Base-by-base conservation (phyloP, 2,329 filamentous ascomycete species). In the Diaporthe sp. region DNA sequence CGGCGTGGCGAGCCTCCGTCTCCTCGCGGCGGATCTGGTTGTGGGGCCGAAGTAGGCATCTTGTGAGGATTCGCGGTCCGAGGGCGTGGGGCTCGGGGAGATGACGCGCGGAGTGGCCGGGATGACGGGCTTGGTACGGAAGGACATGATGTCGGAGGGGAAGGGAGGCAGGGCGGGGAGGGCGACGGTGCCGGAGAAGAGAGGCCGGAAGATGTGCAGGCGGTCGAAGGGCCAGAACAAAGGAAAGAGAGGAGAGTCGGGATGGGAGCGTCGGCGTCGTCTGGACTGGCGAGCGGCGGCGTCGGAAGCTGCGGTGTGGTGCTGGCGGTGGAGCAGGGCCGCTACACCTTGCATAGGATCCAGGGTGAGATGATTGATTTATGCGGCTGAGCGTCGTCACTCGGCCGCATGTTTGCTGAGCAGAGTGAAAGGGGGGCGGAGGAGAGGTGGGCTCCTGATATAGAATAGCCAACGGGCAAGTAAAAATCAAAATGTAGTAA, bases 41-140 rank as follows among this genome's bases (percentile, higher is more conserved):
- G 92, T 88, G 8, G 95, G 95, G 13, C 92, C 94, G 78, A 91
- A 92, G 84, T 97, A 90, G 51, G 89, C 89, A 82, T 93, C 89
- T 78, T 88, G 84, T 78, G 77, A 81, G 57, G 88, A 86, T 77
- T 87, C 88, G 44, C 83, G 83, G 75, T 93, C 91, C 31, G 91
- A 92, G 1, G 92, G 92, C 2, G 94, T 93, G 55, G 96, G 95
- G 73, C 95, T 97, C 55, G 96, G 95, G 17, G 95, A 97, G 80
- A 97, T 97, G 79, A 98, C 94, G 81, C 95, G 93, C 81, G 95
- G 95, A 74, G 94, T 97, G 75, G 90, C 90, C 75, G 96, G 95
- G 75, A 97, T 87, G 79, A 88, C 86, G 78, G 84, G 84, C 76
- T 90, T 87, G 71, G 85, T 83, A 75, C 86, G 87, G 76, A 87